Evolutionary conservation across 371 early-diverging fungal genomes (phyloP), one percentile per base, ranked within the genome.

Genomic region (Smittium culicis): DNA sequence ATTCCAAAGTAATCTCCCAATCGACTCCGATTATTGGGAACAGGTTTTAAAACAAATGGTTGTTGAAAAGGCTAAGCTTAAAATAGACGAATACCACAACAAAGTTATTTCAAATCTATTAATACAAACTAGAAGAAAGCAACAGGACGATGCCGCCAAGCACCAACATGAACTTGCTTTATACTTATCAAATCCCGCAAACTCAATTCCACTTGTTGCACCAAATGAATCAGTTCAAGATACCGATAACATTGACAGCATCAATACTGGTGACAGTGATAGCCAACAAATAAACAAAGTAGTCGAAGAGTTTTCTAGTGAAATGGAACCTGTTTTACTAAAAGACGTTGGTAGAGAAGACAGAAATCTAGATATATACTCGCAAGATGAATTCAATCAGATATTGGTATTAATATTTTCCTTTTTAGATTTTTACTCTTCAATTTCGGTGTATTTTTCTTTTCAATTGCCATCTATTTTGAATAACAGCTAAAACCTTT

Each of bases 1-100:
- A 74, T 74, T 96, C n/a, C 68, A 70, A 0, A 80, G 82, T 0
- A 81, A 80, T 35, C 84, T 78, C 24, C 89, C 90, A 1, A 83
- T 94, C 24, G 95, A 96, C 73, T 88, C 90, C 0, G 96, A 94
- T 57, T 96, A 92, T 73, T 96, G 96, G 96, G 95, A 94, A 65
- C 85, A 86, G 0, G 74, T 89, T 17, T 73, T 93, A 54, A 83
- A 85, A 58, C 84, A 86, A 35, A 69, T 93, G 61, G 81, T 83
- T 2, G 89, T 94, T 0, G 89, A 87, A 80, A 90, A 88, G 73
- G 88, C 94, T 16, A 89, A 88, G 70, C 82, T 76, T 68, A 35
- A 66, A 31, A 1, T 35, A 31, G n/a, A 27, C 31, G 60, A 29
- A 25, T 27, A 59, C 82, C 91, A 91, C 72, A 80, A 84, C 59